phyloP scores from a whole-genome alignment of 352 stramenopile species.

The Halophytophthora polymorphica region DNA sequence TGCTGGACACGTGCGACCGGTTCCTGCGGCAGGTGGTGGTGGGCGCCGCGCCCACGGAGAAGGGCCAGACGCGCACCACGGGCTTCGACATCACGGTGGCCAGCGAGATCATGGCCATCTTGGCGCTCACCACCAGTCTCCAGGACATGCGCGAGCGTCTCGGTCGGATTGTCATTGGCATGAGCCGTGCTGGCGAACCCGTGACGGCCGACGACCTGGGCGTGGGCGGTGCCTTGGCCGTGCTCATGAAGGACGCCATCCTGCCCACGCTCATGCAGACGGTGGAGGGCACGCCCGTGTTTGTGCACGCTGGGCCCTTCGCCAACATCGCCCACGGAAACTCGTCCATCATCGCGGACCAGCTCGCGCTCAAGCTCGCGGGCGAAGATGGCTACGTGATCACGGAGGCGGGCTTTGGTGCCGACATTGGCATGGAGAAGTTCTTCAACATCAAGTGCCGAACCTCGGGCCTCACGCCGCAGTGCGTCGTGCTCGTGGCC shows the following conservation, averaged over 20 bases:
- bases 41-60: slow-evolving; percentile 90
- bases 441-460: slow-evolving; percentile 99
- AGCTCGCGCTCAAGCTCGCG: slow-evolving; percentile 92
- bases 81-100: slow-evolving; percentile 92
- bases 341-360: slow-evolving; percentile 96
- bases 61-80: slow-evolving; percentile 69
- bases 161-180: slow-evolving; percentile 93
- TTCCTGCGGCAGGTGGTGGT: slow-evolving; percentile 92
- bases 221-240: slow-evolving; percentile 93
- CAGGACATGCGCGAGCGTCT: slow-evolving; percentile 93
- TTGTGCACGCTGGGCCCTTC: slow-evolving; percentile 98
- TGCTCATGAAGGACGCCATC: slow-evolving; percentile 98
- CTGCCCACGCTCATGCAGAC: slow-evolving; percentile 98
- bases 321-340: slow-evolving; percentile 98
- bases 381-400: slow-evolving; percentile 96
- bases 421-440: slow-evolving; percentile 97
- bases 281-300: slow-evolving; percentile 93
- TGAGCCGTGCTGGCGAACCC: slow-evolving; percentile 69
- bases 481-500: slow-evolving; percentile 97
- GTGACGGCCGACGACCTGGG: slow-evolving; percentile 97
- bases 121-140: slow-evolving; percentile 94
- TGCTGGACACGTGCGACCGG: slow-evolving; percentile 97
- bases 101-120: slow-evolving; percentile 98
- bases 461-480: slow-evolving; percentile 91
- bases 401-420: slow-evolving; percentile 98